Evolutionary conservation across 371 early-diverging fungal species (phyloP).

Genomic region (Capillidium heterosporum): DNA sequence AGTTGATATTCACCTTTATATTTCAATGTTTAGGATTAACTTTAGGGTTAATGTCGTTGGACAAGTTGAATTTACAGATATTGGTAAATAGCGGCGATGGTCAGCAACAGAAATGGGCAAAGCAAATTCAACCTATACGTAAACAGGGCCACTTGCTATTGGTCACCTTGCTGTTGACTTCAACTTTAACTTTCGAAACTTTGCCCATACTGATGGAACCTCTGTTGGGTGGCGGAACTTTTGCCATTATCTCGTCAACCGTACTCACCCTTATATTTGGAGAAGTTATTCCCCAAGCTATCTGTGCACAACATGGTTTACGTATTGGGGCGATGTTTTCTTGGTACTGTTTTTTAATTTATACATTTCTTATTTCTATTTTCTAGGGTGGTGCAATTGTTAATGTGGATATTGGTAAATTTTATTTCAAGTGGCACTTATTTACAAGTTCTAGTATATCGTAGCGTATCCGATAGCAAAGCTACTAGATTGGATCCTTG

Average conservation of each 20-base stretch:
- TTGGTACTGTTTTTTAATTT: too few relatives aligned
- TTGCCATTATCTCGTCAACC: conserved; percentile 77
- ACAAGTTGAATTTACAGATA: conserved; percentile 42
- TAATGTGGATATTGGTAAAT: too few relatives aligned
- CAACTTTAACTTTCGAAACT: conserved; percentile 85
- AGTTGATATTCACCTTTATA: conserved; percentile 74
- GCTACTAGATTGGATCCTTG: conserved; percentile 55
- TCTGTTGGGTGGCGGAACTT: conserved; percentile 52
- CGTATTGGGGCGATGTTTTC: not conserved
- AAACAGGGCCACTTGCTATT: conserved; percentile 49
- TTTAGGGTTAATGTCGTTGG: conserved; percentile 61
- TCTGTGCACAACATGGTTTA: conserved; percentile 20
- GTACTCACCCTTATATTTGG: conserved; percentile 84
- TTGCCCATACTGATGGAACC: conserved; percentile 69
- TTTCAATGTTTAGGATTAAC: conserved; percentile 78
- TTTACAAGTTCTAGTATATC: conserved; percentile 37
- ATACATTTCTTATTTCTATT: conserved; percentile 4
- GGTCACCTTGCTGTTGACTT: conserved; percentile 73
- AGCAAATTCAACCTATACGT: conserved; percentile 44
- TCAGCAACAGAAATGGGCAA: conserved; percentile 32
- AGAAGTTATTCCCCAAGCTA: conserved; percentile 53
- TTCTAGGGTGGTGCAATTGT: not conserved
- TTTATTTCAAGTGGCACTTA: too few relatives aligned
- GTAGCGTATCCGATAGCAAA: conserved; percentile 64
- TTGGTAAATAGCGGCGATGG: conserved; percentile 45